Percentiles rank a stretch among this genome's conserved stretches.
These are phyloP conservation scores for Paraglomus brasilianum DNA, from an alignment of 192 early-diverging fungal genomes.

Conservation along the genomic window DNA sequence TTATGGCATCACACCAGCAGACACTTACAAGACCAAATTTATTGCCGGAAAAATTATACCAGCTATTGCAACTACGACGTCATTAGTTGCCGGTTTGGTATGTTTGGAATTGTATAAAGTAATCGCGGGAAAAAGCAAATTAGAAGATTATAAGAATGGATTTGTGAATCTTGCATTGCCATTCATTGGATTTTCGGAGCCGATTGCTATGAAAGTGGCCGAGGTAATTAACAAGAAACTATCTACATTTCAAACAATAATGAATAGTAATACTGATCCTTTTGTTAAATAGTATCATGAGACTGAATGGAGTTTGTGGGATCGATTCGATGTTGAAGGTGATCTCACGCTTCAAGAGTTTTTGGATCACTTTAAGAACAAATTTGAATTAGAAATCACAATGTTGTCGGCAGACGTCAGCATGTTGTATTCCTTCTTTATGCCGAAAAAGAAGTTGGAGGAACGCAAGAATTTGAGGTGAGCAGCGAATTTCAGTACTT, in stretches of 20 bases:
- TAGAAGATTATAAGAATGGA: conserved; percentile 99
- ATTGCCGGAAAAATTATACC: conserved; percentile 89
- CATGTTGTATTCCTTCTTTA: conserved; percentile 90
- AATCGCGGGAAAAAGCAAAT: conserved; percentile 65
- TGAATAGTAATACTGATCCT: neutral
- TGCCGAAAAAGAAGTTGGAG: conserved; percentile 80
- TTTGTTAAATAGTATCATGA: conserved; percentile 74
- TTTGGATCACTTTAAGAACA: conserved; percentile 75
- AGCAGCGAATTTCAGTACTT: too few species aligned
- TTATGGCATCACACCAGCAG: conserved; percentile 70
- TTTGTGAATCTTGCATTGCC: conserved; percentile 96
- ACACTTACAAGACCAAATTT: conserved; percentile 80
- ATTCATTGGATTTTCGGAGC: conserved; percentile 99
- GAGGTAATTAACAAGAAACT: too few species aligned
- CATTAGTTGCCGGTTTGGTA: conserved; percentile 94
- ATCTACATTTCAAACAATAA: neutral
- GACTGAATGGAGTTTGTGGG: conserved; percentile 89
- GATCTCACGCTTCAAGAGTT: conserved; percentile 88
- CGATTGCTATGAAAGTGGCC: conserved; percentile 80
- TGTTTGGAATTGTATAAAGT: conserved; percentile 97
- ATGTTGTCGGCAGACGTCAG: conserved; percentile 89
- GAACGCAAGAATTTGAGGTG: conserved; percentile 76
- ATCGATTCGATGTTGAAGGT: conserved; percentile 79
- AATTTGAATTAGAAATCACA: conserved; percentile 82
- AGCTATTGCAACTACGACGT: conserved; percentile 93